Evolutionary conservation across 2,329 filamentous ascomycete species (phyloP).

Genomic region (Colletotrichum liaoningense): DNA sequence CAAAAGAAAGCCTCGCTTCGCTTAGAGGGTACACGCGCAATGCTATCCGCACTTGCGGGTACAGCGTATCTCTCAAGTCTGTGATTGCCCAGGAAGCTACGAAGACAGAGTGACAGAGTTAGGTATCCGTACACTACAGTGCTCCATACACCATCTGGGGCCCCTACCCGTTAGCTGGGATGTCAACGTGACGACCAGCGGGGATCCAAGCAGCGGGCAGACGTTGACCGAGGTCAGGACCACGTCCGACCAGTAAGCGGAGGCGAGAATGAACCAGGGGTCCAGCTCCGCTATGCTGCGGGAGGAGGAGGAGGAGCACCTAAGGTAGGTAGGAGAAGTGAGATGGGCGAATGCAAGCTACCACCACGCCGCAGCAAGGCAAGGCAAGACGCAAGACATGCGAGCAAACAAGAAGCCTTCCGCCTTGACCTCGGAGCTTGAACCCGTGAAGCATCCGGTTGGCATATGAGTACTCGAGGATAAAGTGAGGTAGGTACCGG

Average conservation of each 20-base stretch:
- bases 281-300: slow-evolving; percentile 16
- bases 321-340: not conserved
- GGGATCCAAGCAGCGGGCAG: slow-evolving; percentile 23
- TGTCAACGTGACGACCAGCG: slow-evolving; percentile 33
- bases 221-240: not conserved
- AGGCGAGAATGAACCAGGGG: slow-evolving; percentile 16
- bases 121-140: not conserved
- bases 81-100: not conserved
- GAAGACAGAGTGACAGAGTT: not conserved
- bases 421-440: not conserved
- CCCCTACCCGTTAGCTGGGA: slow-evolving; percentile 25
- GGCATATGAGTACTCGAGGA: not conserved
- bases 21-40: not conserved
- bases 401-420: not conserved
- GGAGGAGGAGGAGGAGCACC: not conserved
- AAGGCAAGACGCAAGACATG: not conserved
- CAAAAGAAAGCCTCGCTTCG: slow-evolving; percentile 5
- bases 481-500: not conserved
- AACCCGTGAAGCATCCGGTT: not conserved
- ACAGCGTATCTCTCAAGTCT: not conserved
- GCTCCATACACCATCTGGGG: not conserved
- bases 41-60: slow-evolving; percentile 12
- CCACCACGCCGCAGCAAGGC: not conserved
- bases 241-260: slow-evolving; percentile 4
- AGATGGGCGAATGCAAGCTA: slow-evolving; percentile 6